A percentile compares a stretch with the other conserved stretches of the same genome.
phyloP scores from a whole-genome alignment of 805 yeast species.

The Kodamaea jinghongensis region DNA sequence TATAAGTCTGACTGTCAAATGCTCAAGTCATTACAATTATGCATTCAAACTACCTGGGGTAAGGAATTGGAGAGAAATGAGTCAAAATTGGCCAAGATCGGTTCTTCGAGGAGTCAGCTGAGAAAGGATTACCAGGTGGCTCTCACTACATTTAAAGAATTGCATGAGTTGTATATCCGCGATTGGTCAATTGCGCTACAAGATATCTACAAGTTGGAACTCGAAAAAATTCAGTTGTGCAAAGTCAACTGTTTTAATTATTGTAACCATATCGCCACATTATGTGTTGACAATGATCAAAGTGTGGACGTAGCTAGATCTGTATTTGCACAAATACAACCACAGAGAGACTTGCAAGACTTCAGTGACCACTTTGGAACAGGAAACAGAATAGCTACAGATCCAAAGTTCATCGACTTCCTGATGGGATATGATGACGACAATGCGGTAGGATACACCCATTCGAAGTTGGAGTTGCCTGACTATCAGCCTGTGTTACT shows the following conservation, averaged over 20 bases:
- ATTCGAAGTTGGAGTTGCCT: slow-evolving; percentile 34
- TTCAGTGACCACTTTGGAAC: slow-evolving; percentile 60
- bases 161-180: slow-evolving; percentile 60
- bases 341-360: slow-evolving; percentile 52
- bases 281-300: slow-evolving; percentile 77
- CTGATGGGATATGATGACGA: slow-evolving; percentile 32
- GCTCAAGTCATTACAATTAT: slow-evolving; percentile 57
- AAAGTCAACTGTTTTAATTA: slow-evolving; percentile 75
- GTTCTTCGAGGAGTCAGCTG: slow-evolving; percentile 36
- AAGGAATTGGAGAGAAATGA: slow-evolving; percentile 64
- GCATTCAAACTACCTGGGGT: slow-evolving; percentile 68
- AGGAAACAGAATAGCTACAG: slow-evolving; percentile 57
- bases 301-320: slow-evolving; percentile 70
- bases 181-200: slow-evolving; percentile 71
- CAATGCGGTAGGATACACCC: slow-evolving; percentile 13
- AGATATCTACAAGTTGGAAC: slow-evolving; percentile 65
- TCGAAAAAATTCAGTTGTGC: slow-evolving; percentile 65
- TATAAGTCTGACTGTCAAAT: slow-evolving; percentile 59
- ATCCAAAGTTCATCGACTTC: slow-evolving; percentile 65
- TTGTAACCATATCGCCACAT: slow-evolving; percentile 68
- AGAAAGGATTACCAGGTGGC: slow-evolving; percentile 59
- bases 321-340: slow-evolving; percentile 65
- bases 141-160: slow-evolving; percentile 50
- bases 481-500: slow-evolving; percentile 27
- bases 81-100: slow-evolving; percentile 51